Percentiles rank a stretch among this genome's conserved stretches.
Conservation (phyloP, 371 early-diverging fungal genomes). For the Sporodiniella umbellata region DNA sequence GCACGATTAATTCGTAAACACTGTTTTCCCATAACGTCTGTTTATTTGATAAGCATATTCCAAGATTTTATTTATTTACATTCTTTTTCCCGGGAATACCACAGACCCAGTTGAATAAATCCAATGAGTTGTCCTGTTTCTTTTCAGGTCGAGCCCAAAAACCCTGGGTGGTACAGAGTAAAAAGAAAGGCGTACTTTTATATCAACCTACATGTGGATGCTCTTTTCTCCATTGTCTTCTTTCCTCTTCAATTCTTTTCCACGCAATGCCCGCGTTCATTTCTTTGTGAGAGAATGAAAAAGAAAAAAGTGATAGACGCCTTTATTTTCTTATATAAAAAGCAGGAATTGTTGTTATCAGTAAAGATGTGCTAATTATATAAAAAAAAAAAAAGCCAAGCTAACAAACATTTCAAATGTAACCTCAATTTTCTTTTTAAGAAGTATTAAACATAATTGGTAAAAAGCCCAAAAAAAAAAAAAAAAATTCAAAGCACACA, state of each 20-base stretch:
- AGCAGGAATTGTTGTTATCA: too few relatives aligned
- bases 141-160: slow-evolving; percentile 89
- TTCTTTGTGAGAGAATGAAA: background rate
- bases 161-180: slow-evolving; percentile 46
- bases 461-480: too few relatives aligned
- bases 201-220: slow-evolving; percentile 74
- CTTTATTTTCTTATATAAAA: too few relatives aligned
- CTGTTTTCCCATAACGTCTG: slow-evolving; percentile 97
- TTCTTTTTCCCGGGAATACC: slow-evolving; percentile 92
- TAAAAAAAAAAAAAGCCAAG: too few relatives aligned
- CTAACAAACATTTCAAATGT: too few relatives aligned
- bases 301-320: too few relatives aligned
- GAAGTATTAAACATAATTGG: too few relatives aligned
- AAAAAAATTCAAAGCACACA: too few relatives aligned
- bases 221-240: slow-evolving; percentile 97
- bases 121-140: slow-evolving; percentile 73
- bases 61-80: slow-evolving; percentile 36
- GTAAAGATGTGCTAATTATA: too few relatives aligned
- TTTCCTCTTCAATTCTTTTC: slow-evolving; percentile 86
- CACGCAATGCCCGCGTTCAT: slow-evolving; percentile 75
- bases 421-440: too few relatives aligned
- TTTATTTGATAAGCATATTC: background rate
- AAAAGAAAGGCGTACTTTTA: background rate
- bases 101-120: slow-evolving; percentile 89
- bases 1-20: slow-evolving; percentile 86